Evolutionary conservation across 2,329 filamentous ascomycete species (phyloP).

Genomic region (Huntiella decipiens): DNA sequence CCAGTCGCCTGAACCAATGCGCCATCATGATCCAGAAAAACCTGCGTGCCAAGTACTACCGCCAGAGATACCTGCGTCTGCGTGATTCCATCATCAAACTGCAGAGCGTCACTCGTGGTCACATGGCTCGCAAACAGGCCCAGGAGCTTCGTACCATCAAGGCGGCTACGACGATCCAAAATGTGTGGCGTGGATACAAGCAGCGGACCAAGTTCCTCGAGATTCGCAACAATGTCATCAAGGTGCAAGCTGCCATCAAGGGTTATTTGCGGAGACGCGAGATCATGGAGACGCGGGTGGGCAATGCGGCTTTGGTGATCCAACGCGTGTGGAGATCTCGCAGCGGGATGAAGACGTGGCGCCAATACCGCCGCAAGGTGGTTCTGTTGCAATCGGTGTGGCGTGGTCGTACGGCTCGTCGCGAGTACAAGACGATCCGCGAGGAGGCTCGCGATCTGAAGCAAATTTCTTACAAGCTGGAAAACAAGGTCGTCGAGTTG

Average conservation of each 20-base stretch:
- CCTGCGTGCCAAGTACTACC: slow-evolving; percentile 83
- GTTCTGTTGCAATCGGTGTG: slow-evolving; percentile 81
- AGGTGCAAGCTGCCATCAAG: slow-evolving; percentile 79
- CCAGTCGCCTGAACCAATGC: slow-evolving; percentile 74
- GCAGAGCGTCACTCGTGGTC: slow-evolving; percentile 61
- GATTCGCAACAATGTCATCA: slow-evolving; percentile 66
- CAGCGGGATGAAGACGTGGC: slow-evolving; percentile 60
- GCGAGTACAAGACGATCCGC: slow-evolving; percentile 72
- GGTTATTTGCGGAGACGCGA: slow-evolving; percentile 78
- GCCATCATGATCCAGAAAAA: slow-evolving; percentile 99
- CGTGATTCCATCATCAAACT: slow-evolving; percentile 61
- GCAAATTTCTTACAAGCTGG: slow-evolving; percentile 97
- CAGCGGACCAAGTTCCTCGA: slow-evolving; percentile 62
- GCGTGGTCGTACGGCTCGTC: slow-evolving; percentile 67
- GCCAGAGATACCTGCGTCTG: slow-evolving; percentile 74
- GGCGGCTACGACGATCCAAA: slow-evolving; percentile 85
- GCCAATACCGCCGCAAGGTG: slow-evolving; percentile 75
- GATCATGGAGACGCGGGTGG: slow-evolving; percentile 83
- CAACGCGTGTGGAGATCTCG: slow-evolving; percentile 79
- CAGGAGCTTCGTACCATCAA: slow-evolving; percentile 67
- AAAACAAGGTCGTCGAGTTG: slow-evolving; percentile 98
- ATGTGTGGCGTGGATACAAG: slow-evolving; percentile 84
- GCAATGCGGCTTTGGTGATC: slow-evolving; percentile 78
- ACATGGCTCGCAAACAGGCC: slow-evolving; percentile 56
- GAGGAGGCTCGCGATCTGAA: slow-evolving; percentile 96